Evolutionary conservation across 139 green algal species (phyloP).

Genomic region (Tetradesmus obliquus): DNA sequence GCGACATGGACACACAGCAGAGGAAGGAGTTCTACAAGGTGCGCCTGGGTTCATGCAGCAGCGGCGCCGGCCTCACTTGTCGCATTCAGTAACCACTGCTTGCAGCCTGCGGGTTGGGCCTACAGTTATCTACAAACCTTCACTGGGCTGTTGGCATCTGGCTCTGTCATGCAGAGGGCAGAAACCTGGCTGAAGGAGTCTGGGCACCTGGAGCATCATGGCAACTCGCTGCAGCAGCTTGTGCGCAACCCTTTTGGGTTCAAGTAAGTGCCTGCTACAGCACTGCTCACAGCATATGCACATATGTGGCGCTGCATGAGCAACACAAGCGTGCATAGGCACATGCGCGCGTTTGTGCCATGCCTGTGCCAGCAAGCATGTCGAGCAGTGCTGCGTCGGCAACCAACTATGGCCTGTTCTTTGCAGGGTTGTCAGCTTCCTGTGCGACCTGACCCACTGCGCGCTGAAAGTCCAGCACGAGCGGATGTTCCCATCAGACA

Average conservation of each 20-base stretch:
- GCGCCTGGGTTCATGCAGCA: background rate
- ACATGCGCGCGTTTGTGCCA: background rate
- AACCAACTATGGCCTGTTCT: background rate
- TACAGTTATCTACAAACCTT: background rate
- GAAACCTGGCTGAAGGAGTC: conserved; percentile 56
- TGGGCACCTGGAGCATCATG: conserved; percentile 34
- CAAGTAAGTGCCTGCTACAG: conserved; percentile 11
- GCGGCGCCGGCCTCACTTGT: background rate
- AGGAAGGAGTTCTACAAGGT: conserved; percentile 66
- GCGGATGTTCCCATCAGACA: conserved; percentile 27
- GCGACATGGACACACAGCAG: conserved; percentile 54
- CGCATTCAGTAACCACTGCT: background rate
- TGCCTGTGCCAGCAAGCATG: no score
- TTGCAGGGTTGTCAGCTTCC: conserved; percentile 38
- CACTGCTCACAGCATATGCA: background rate
- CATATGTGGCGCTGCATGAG: background rate
- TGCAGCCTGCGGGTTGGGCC: background rate
- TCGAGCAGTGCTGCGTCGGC: background rate
- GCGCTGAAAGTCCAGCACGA: conserved; percentile 30
- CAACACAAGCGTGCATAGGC: no score
- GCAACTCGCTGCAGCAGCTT: background rate
- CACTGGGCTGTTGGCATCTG: background rate
- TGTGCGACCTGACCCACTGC: conserved; percentile 25
- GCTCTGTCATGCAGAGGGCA: conserved; percentile 41
- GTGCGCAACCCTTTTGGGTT: background rate